Conservation (phyloP, 768 basidiomycete genomes). For the Thelephora aurantiotincta region DNA sequence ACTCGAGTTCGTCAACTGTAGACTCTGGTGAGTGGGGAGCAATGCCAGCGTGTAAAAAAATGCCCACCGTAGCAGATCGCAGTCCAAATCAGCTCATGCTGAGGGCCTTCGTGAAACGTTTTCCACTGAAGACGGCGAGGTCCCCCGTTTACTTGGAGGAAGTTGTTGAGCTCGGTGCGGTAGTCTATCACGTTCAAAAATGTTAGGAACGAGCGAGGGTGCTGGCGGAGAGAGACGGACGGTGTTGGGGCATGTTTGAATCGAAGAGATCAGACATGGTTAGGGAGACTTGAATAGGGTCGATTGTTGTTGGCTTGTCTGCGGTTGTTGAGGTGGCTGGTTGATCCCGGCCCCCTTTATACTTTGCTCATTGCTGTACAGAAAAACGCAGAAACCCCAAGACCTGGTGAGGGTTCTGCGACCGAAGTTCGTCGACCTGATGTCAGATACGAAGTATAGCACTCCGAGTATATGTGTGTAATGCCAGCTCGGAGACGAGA, state of each 20-base stretch:
- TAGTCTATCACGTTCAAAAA: constrained; percentile 10
- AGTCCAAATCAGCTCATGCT: constrained; percentile 15
- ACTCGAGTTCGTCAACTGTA: not conserved
- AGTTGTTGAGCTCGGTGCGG: constrained; percentile 19
- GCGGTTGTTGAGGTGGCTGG: too few species aligned
- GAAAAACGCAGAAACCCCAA: too few species aligned
- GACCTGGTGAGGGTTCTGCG: too few species aligned
- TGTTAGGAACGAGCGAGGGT: not conserved
- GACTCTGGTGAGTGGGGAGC: not conserved
- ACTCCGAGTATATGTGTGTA: too few species aligned
- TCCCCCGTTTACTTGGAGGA: constrained; percentile 15
- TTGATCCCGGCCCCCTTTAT: too few species aligned
- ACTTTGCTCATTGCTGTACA: too few species aligned
- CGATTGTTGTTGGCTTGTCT: too few species aligned
- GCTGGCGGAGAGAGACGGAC: constrained; percentile 5
- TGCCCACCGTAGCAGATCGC: constrained; percentile 15
- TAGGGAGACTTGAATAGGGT: too few species aligned
- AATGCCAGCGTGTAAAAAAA: not conserved
- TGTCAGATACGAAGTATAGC: too few species aligned
- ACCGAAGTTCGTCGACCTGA: too few species aligned
- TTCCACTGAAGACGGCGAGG: constrained; percentile 13
- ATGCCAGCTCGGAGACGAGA: too few species aligned
- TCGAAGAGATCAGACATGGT: too few species aligned
- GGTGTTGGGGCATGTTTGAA: constrained; percentile 7
- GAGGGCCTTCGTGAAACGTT: constrained; percentile 11